Conservation (phyloP, 257 asterid genomes). For the Solanum piurae region DNA sequence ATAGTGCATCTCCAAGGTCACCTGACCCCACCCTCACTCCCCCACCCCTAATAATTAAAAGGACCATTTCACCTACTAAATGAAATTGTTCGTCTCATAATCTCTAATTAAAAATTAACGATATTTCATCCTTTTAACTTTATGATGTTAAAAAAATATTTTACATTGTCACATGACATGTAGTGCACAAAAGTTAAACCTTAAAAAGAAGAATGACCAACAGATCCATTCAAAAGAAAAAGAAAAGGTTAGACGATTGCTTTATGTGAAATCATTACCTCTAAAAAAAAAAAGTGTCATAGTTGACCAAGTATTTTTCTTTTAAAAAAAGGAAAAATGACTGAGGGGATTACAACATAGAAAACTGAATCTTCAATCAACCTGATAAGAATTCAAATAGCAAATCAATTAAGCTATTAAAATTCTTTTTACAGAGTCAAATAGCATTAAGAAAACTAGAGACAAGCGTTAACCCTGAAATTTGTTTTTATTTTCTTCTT, state of each 20-base stretch:
- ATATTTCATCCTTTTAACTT: background rate
- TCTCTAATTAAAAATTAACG: background rate
- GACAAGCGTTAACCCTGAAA: background rate
- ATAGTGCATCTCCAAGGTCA: background rate
- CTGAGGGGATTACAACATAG: accelerated
- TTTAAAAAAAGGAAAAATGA: no score
- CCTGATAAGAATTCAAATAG: no score
- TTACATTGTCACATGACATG: background rate
- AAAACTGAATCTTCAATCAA: no score
- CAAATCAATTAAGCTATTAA: background rate
- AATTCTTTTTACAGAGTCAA: background rate
- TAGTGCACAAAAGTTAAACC: background rate
- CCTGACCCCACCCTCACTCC: background rate
- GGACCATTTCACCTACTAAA: background rate
- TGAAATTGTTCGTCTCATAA: background rate
- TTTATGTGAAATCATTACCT: background rate
- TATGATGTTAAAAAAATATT: background rate
- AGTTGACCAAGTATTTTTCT: background rate
- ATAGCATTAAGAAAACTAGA: background rate
- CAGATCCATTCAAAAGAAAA: background rate
- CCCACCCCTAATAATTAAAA: background rate
- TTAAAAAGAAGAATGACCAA: background rate
- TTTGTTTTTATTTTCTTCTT: background rate
- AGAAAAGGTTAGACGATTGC: background rate
- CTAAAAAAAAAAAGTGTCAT: background rate